A percentile compares a stretch with the other conserved stretches of the same genome.
Conservation (phyloP, 768 basidiomycete genomes). For the Leccinellum rugosiceps region DNA sequence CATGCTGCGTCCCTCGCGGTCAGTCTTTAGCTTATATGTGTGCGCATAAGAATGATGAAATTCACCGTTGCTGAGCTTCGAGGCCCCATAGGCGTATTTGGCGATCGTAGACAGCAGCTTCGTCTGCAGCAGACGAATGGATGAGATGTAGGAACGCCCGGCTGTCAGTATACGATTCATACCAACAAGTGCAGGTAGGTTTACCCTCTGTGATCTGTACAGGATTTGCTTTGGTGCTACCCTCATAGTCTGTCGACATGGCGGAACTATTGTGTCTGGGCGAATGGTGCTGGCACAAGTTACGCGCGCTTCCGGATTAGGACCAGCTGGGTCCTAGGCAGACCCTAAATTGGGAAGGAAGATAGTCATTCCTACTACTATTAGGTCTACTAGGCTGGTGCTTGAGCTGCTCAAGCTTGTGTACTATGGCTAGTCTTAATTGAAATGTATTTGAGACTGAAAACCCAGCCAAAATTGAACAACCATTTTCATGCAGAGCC, state of each 20-base stretch:
- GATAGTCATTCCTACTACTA: no score
- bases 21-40: conserved; percentile 1
- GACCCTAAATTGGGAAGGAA: no score
- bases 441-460: no score
- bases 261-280: no score
- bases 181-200: conserved; percentile 5
- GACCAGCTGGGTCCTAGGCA: no score
- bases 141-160: not conserved
- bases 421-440: no score
- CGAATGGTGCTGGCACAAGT: no score
- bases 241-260: conserved; percentile 21
- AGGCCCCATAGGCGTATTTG: conserved; percentile 98
- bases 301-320: no score
- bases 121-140: conserved; percentile 34
- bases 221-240: conserved; percentile 35
- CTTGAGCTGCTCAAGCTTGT: no score
- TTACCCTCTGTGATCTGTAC: conserved; percentile 66
- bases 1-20: conserved; percentile 57
- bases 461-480: no score
- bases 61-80: conserved; percentile 92
- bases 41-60: not conserved
- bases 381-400: no score
- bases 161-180: not conserved
- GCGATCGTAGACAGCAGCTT: conserved; percentile 90
- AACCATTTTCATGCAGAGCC: no score